Conservation (phyloP, 2,329 filamentous ascomycete genomes). For the Leptodontidium sp. region DNA sequence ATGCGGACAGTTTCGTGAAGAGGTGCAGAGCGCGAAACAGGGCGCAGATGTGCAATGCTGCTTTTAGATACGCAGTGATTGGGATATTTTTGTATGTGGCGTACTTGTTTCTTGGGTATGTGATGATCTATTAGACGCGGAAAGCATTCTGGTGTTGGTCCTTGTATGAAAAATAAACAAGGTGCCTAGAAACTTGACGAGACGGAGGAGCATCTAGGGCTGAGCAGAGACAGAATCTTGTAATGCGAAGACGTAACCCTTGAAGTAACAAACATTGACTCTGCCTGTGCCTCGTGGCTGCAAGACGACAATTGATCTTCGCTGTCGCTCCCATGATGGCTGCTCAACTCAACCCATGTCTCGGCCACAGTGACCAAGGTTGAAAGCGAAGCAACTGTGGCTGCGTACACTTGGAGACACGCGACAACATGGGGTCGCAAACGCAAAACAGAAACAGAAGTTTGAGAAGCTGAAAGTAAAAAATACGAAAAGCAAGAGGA, state of each 20-base stretch:
- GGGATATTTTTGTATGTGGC: conserved; percentile 12
- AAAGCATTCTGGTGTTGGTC: neutral
- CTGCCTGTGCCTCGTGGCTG: neutral
- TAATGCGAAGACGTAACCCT: neutral
- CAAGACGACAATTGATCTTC: neutral
- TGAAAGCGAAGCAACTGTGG: no score
- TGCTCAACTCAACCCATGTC: no score
- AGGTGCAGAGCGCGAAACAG: conserved; percentile 55
- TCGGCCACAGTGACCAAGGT: no score
- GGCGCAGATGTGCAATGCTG: conserved; percentile 57
- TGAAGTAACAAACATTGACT: neutral
- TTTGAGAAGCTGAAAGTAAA: neutral
- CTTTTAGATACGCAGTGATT: conserved; percentile 29
- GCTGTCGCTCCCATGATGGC: neutral
- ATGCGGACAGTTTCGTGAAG: conserved; percentile 56
- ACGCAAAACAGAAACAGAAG: neutral
- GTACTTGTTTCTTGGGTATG: neutral
- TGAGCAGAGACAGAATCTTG: neutral
- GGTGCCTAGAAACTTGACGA: neutral
- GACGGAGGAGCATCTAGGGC: neutral
- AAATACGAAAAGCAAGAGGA: neutral
- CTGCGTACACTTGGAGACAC: no score
- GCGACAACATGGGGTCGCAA: neutral
- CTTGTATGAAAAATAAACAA: neutral
- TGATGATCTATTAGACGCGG: conserved; percentile 9